Conservation (phyloP, 2,329 filamentous ascomycete genomes). For the Nothophaeocryptopus gaeumannii region DNA sequence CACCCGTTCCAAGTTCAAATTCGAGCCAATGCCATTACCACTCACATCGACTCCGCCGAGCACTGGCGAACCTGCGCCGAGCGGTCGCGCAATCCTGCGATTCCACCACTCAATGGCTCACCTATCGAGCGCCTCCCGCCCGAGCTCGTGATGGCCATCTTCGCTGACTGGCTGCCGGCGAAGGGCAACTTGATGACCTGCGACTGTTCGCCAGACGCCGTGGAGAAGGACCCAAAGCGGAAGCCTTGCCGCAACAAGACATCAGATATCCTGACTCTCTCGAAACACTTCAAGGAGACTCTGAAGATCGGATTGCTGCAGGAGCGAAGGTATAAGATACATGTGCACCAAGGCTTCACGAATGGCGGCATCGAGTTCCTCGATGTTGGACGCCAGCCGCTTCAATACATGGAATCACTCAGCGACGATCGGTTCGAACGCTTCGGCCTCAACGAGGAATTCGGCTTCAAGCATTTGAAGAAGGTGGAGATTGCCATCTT, state of each 20-base stretch:
- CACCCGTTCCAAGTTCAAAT: too few species aligned
- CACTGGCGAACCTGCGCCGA: neutral
- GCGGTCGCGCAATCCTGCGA: slow-evolving; percentile 3
- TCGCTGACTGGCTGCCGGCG: slow-evolving; percentile 16
- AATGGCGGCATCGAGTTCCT: slow-evolving; percentile 33
- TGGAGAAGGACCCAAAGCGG: slow-evolving; percentile 2
- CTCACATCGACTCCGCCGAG: neutral
- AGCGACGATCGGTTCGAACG: slow-evolving; percentile 28
- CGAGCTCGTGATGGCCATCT: slow-evolving; percentile 25
- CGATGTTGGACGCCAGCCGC: slow-evolving; percentile 30
- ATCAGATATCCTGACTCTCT: slow-evolving; percentile 28
- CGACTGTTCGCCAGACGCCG: neutral
- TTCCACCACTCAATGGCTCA: slow-evolving; percentile 13
- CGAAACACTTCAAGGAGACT: slow-evolving; percentile 23
- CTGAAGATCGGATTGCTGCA: slow-evolving; percentile 27
- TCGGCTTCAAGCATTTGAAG: slow-evolving; percentile 30
- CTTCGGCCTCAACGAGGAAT: slow-evolving; percentile 25
- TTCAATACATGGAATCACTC: slow-evolving; percentile 27
- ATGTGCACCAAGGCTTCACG: slow-evolving; percentile 30
- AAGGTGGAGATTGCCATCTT: slow-evolving; percentile 30
- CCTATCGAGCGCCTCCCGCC: slow-evolving; percentile 16
- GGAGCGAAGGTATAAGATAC: slow-evolving; percentile 31
- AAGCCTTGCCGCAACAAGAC: slow-evolving; percentile 19
- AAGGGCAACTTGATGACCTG: slow-evolving; percentile 19
- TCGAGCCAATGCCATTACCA: too few species aligned